Conservation (phyloP, 305 asterid species). For the Andrographis paniculata region DNA sequence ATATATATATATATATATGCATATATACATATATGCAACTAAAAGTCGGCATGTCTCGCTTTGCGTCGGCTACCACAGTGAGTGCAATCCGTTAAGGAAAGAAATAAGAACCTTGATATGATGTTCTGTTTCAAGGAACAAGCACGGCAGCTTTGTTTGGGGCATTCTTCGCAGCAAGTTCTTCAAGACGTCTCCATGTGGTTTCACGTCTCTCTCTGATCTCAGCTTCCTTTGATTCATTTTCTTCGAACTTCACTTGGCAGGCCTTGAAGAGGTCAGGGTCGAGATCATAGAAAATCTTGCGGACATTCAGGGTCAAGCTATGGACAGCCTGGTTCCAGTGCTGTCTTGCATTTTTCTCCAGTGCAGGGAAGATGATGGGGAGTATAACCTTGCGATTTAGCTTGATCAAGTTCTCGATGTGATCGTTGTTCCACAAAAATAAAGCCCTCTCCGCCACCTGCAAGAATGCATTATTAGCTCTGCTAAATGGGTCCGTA, state of each 20-base stretch:
- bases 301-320: constrained; percentile 3
- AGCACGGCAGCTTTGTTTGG: no score
- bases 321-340: constrained; percentile 10
- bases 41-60: no score
- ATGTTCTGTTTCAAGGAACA: no score
- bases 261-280: constrained; percentile 12
- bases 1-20: no score
- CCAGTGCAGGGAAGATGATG: constrained; percentile 3
- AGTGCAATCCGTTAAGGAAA: no score
- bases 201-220: constrained; percentile 1
- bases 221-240: constrained; percentile 8
- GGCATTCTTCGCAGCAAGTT: no score
- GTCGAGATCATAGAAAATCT: constrained; percentile 13
- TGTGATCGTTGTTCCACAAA: constrained; percentile 7
- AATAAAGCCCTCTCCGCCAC: constrained; percentile 7
- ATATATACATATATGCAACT: no score
- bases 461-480: no score
- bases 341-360: constrained; percentile 1
- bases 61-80: no score
- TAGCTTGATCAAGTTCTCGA: constrained; percentile 2
- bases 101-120: no score
- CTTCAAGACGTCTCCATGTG: constrained; percentile 4
- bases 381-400: constrained; percentile 7
- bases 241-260: constrained; percentile 10
- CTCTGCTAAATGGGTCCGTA: no score